These are phyloP conservation scores for Juglanconis oblonga DNA, from an alignment of 2,329 filamentous ascomycete genomes.

Conservation along the genomic window DNA sequence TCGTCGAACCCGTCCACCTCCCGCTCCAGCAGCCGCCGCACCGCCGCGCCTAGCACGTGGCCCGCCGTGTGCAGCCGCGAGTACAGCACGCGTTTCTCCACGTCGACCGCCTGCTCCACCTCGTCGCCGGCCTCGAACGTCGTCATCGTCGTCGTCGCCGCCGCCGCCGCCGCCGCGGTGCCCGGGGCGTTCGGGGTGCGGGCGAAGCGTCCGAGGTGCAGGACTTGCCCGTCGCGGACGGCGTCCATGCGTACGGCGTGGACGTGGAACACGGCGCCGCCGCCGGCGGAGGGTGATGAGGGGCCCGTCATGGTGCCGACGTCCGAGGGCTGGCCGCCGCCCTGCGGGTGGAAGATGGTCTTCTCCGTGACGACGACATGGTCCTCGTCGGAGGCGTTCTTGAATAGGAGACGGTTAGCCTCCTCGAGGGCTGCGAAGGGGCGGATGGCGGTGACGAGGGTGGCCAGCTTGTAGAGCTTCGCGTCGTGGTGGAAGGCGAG, in stretches of 20 bases:
- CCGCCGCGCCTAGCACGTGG: slow-evolving; percentile 67
- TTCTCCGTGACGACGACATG: slow-evolving; percentile 58
- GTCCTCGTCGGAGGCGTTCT: slow-evolving; percentile 34
- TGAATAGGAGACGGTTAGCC: slow-evolving; percentile 55
- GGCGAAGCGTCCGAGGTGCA: slow-evolving; percentile 63
- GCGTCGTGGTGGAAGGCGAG: slow-evolving; percentile 44
- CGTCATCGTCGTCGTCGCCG: neutral
- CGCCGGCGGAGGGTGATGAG: slow-evolving; percentile 6
- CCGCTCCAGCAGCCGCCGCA: slow-evolving; percentile 54
- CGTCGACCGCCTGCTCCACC: slow-evolving; percentile 58
- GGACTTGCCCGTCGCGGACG: slow-evolving; percentile 49
- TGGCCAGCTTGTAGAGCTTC: slow-evolving; percentile 40
- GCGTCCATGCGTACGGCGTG: slow-evolving; percentile 54
- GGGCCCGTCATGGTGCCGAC: slow-evolving; percentile 51
- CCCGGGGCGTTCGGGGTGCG: neutral
- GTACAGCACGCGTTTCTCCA: slow-evolving; percentile 57
- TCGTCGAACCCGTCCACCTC: slow-evolving; percentile 58
- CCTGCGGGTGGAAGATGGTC: slow-evolving; percentile 76
- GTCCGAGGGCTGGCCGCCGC: slow-evolving; percentile 71
- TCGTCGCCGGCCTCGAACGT: slow-evolving; percentile 39
- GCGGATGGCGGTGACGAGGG: slow-evolving; percentile 43
- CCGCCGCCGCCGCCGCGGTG: neutral
- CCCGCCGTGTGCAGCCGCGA: slow-evolving; percentile 72
- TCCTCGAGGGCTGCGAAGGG: slow-evolving; percentile 49
- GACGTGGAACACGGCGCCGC: slow-evolving; percentile 45